phyloP scores from a whole-genome alignment of 108 stramenopile species.

The Cyclostephanos invisitatus region DNA sequence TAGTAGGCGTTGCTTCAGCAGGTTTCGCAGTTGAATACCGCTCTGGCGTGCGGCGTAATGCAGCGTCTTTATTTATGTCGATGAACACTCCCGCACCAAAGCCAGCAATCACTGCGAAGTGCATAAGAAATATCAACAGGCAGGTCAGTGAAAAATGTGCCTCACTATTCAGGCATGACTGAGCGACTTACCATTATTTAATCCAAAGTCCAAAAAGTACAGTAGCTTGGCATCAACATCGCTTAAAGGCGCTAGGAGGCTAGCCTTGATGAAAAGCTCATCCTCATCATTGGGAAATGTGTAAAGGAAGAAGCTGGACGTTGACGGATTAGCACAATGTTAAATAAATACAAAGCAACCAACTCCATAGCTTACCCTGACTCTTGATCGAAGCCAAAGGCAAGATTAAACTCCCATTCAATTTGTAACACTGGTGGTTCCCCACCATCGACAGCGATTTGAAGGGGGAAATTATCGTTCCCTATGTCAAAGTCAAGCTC shows the following conservation, averaged over 20 bases:
- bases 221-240: conserved; percentile 17
- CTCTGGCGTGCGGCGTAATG: conserved; percentile 14
- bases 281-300: conserved; percentile 25
- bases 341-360: neutral
- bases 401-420: conserved; percentile 32
- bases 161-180: neutral
- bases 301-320: conserved; percentile 31
- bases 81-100: conserved; percentile 45
- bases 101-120: conserved; percentile 1
- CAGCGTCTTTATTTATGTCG: conserved; percentile 39
- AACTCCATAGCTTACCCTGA: conserved; percentile 12
- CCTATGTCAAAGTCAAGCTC: conserved; percentile 27
- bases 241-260: conserved; percentile 5
- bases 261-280: conserved; percentile 27
- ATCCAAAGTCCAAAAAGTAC: conserved; percentile 31
- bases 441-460: conserved; percentile 7
- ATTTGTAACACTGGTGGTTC: conserved; percentile 7
- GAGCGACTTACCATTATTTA: conserved; percentile 11
- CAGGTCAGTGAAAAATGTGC: no score
- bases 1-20: no score
- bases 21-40: no score
- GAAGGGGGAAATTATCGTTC: conserved; percentile 17
- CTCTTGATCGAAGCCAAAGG: conserved; percentile 36
- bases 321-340: neutral
- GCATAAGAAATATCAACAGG: no score